Percentiles rank a stretch among this genome's conserved stretches.
Evolutionary conservation across 108 stramenopile species (phyloP).

Genomic region (Cylindrotheca closterium): DNA sequence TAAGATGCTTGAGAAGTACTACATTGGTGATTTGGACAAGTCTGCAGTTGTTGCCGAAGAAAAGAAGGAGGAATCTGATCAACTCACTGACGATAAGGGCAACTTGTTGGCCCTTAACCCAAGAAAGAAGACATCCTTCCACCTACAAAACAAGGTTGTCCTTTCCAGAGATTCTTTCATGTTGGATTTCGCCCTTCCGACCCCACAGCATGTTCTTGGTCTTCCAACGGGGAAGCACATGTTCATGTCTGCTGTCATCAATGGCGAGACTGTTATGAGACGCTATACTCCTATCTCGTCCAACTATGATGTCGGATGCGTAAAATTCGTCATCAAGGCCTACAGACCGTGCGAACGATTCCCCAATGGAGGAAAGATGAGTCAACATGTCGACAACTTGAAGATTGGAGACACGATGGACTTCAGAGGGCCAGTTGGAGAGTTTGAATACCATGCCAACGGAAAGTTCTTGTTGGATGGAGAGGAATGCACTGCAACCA

Average conservation of each 20-base stretch:
- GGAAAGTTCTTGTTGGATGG: constrained; percentile 85
- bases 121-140: constrained; percentile 81
- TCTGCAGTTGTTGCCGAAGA: constrained; percentile 18
- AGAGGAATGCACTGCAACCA: constrained; percentile 53
- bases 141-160: constrained; percentile 84
- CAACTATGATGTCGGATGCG: constrained; percentile 90
- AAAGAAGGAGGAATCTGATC: constrained; percentile 34
- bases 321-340: constrained; percentile 98
- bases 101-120: constrained; percentile 82
- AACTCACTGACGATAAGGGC: constrained; percentile 54
- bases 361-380: constrained; percentile 96
- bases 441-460: constrained; percentile 90
- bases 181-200: constrained; percentile 92
- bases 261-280: constrained; percentile 82
- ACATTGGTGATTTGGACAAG: constrained; percentile 87
- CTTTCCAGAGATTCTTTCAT: constrained; percentile 92
- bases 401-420: constrained; percentile 89
- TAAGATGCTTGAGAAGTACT: constrained; percentile 91
- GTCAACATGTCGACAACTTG: constrained; percentile 87
- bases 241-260: constrained; percentile 82
- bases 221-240: constrained; percentile 97
- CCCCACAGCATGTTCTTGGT: constrained; percentile 88
- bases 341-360: constrained; percentile 85
- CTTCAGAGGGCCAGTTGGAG: constrained; percentile 89
- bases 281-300: constrained; percentile 95